These are phyloP conservation scores for Tuber indicum DNA, from an alignment of 495 filamentous ascomycete genomes.

Conservation along the genomic window DNA sequence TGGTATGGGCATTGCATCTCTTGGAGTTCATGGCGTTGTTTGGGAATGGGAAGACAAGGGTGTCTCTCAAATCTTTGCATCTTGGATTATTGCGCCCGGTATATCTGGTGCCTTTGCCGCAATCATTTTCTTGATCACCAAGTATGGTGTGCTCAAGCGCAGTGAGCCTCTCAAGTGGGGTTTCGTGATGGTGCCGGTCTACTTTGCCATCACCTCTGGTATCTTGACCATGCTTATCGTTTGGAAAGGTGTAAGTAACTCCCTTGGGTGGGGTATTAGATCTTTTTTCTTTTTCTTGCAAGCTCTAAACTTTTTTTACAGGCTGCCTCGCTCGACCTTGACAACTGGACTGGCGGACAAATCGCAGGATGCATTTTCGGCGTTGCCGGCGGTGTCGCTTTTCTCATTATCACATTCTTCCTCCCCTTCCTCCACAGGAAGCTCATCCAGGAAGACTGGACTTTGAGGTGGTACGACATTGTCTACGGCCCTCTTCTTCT, in stretches of 20 bases:
- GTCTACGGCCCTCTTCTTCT: conserved; percentile 53
- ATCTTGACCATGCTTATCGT: conserved; percentile 61
- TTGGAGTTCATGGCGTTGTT: conserved; percentile 49
- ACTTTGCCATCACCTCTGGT: conserved; percentile 55
- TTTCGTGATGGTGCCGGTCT: conserved; percentile 55
- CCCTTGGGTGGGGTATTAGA: neutral
- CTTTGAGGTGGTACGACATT: conserved; percentile 55
- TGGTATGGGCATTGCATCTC: conserved; percentile 57
- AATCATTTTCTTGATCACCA: conserved; percentile 58
- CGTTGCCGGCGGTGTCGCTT: conserved; percentile 51
- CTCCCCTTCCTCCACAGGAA: conserved; percentile 58
- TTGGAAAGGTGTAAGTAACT: conserved; percentile 48
- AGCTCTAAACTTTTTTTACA: conserved; percentile 12
- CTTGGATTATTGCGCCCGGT: conserved; percentile 57
- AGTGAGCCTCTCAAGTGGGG: conserved; percentile 54
- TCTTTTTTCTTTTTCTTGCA: neutral
- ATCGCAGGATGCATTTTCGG: conserved; percentile 55
- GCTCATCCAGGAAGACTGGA: conserved; percentile 52
- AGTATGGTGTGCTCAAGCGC: conserved; percentile 57
- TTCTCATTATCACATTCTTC: conserved; percentile 54
- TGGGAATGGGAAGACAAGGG: conserved; percentile 54
- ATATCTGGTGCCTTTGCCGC: conserved; percentile 56
- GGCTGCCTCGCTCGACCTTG: conserved; percentile 45
- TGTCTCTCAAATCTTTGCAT: conserved; percentile 56
- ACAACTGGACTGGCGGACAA: conserved; percentile 50